Evolutionary conservation across 805 yeast genomes (phyloP).

Genomic region (Saccharomycopsis oosterbeekiorum): DNA sequence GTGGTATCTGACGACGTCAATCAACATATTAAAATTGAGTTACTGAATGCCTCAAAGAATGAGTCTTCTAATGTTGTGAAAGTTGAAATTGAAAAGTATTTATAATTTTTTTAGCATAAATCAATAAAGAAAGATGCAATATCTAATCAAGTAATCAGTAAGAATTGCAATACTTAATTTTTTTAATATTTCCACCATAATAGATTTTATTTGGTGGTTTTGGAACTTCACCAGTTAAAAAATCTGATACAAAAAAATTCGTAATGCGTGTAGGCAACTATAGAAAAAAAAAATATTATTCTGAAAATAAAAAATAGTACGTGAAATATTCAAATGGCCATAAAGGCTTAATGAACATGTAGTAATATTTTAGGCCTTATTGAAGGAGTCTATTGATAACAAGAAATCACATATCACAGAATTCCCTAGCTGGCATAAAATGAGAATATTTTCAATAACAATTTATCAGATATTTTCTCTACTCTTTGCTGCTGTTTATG

Average conservation of each 20-base stretch:
- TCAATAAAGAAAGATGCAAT: background rate
- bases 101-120: background rate
- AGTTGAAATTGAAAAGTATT: slow-evolving; percentile 25
- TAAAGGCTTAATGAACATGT: no score
- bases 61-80: slow-evolving; percentile 42
- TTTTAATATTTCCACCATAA: no score
- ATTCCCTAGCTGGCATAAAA: background rate
- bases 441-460: background rate
- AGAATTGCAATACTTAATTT: no score
- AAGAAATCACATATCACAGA: background rate
- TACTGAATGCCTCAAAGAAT: slow-evolving; percentile 21
- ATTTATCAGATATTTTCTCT: background rate
- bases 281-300: no score
- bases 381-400: background rate
- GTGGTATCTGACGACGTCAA: slow-evolving; percentile 22
- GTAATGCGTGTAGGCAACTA: no score
- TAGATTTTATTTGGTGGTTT: no score
- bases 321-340: no score
- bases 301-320: no score
- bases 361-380: background rate
- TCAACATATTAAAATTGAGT: slow-evolving; percentile 15
- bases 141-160: background rate
- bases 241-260: no score
- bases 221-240: no score
- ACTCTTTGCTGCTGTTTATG: slow-evolving; percentile 19